Evolutionary conservation across 345 rosid genomes (phyloP), one percentile per base, ranked within the genome.

Genomic region (Citrus mangshanensis): DNA sequence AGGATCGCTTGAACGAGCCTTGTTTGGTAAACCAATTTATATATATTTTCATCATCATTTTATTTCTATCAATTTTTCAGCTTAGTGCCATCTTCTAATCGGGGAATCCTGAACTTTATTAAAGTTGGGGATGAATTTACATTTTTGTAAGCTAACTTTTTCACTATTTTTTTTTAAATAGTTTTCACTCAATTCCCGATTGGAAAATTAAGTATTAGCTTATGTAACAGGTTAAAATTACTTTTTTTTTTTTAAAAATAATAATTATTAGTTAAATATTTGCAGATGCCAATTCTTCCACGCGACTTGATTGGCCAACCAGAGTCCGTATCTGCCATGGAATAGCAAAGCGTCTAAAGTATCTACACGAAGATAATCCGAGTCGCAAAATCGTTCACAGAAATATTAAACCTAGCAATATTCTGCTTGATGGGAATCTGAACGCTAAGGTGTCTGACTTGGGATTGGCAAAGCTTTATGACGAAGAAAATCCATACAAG

Each of bases 271-370:
- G 49, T 42, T 56, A 22, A 12, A 51, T 5, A 37, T 59, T 59
- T 37, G 67, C 55, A 73, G 77, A 74, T 32, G 21, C 77, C 9
- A 62, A 74, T 7, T 24, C 58, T 62, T 19, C 37, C 4, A 3
- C 27, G 56, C 4, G 18, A 61, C 69, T 76, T 3, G 42, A 46
- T 55, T 68, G 77, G 77, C 5, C 32, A 6, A 19, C 25, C 7
- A 74, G 77, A 64, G 40, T 37, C 12, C 10, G 49, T 9, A 61
- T 55, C 73, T 73, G 80, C 74, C 59, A 49, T 4, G 79, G 76
- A 80, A 59, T 70, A 10, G 83, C 79, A 5, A 54, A 70, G 34
- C 76, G 75, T 51, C 56, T 80, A 70, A 54, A 75, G 66, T 70
- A 75, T 68, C 61, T 79, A 6, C 82, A 74, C 37, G 76, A 75